Base-by-base conservation (phyloP, 441 rosid species). In the Sinapis alba region DNA sequence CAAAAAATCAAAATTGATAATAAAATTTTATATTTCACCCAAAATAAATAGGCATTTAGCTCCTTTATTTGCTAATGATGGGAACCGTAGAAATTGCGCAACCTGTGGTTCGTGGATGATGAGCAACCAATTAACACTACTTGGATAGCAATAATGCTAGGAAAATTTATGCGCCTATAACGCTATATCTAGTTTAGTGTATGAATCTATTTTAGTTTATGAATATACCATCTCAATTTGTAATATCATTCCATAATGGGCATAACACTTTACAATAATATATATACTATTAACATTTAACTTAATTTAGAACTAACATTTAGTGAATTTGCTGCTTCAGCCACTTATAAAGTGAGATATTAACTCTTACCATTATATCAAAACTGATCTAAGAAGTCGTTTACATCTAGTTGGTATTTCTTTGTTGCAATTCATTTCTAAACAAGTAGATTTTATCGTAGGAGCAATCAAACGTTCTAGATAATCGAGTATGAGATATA, bases 361-460 rank as follows among this genome's bases (percentile, higher is more conserved):
- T 69, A 73, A 54, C 45, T 38, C 57, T 63, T 16, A 38, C 64
- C 64, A 54, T 21, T 73, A 50, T 62, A 13, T 45, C n/a, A 18
- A 26, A 38, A 60, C 8, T 18, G 51, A 71, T 47, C 23, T 19
- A 20, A 8, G 13, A 16, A 7, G 20, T 41, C 20, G 20, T 38
- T 13, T 38, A 13, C 20, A 10, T 4, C 20, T 61, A 32, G 61
- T 28, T 30, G 30, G 50, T 61, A 71, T 28, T 19, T 47, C 45
- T 19, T 20, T 30, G 34, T 47, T 53, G 20, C 19, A 2, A 4
- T 27, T 16, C 0, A 4, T 27, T 16, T 0, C 6, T 6, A 26
- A 58, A 15, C 28, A 69, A 45, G 7, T 27, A 19, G 19, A 58
- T 12, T 41, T 6, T 6, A 2, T 26, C 26, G 41, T 58, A 15